Conservation (phyloP, 2,329 filamentous ascomycete species). For the Beauveria sp. region DNA sequence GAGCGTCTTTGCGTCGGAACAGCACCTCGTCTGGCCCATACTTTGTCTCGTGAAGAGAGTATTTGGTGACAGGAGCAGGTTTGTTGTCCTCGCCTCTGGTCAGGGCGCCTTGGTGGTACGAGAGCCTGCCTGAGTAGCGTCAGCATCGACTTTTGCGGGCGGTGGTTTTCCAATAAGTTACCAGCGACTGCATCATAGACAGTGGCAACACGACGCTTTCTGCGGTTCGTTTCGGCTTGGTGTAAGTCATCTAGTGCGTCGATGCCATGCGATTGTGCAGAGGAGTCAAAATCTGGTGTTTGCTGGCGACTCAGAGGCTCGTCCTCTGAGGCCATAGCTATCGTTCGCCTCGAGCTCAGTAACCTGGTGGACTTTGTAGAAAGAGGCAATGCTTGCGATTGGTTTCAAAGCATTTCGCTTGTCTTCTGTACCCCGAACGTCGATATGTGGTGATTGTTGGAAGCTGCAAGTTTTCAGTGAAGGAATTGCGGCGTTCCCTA, state of each 20-base stretch:
- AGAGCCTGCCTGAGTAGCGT: background rate
- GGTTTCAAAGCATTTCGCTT: background rate
- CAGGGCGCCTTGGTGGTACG: background rate
- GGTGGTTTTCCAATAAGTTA: conserved; percentile 24
- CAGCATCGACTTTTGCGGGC: background rate
- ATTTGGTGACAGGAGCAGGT: conserved; percentile 17
- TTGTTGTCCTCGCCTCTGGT: conserved; percentile 11
- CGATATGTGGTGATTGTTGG: background rate
- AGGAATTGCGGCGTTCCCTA: background rate
- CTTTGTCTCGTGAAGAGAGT: conserved; percentile 14
- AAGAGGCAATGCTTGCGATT: background rate
- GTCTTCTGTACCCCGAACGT: background rate
- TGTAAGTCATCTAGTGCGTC: conserved; percentile 3
- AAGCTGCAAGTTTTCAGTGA: background rate
- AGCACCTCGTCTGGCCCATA: conserved; percentile 64
- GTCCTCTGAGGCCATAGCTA: background rate
- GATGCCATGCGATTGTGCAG: background rate
- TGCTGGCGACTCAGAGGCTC: background rate
- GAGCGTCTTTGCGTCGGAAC: conserved; percentile 57
- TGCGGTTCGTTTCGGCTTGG: conserved; percentile 18
- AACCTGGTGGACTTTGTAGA: background rate
- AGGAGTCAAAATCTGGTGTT: conserved; percentile 7
- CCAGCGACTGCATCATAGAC: conserved; percentile 70
- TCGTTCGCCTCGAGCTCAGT: background rate
- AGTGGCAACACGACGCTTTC: conserved; percentile 36